Base-by-base conservation (phyloP, 2,329 filamentous ascomycete genomes). In the Hypoxylon sp. region DNA sequence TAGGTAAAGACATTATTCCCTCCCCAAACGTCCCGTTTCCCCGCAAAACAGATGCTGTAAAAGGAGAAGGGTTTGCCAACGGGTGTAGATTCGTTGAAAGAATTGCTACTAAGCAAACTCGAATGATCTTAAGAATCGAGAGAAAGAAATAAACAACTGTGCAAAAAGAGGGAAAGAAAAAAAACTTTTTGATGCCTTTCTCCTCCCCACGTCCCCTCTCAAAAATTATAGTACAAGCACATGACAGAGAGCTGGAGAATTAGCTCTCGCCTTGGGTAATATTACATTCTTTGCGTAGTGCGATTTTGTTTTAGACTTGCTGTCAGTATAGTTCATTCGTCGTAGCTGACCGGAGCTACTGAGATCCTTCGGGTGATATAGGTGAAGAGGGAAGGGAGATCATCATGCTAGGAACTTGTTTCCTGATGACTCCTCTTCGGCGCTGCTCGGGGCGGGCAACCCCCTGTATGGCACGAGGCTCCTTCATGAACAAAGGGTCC, bases 401-500 rank as follows among this genome's bases (percentile, higher is more conserved):
- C 69, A 76, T 70, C 75, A 76, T 76, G 56, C 73, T 75, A n/a
- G 75, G 75, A 22, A 88, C 85, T 71, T 87, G 85, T 73, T 88
- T 88, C 67, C 85, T 77, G 55, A 84, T 72, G 50, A 88, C 76
- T 26, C 83, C 82, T 39, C 80, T 80, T 6, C 78, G 78, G 30
- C 82, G 80, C 58, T 82, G 81, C 61, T 86, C 84, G 17, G 84
- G 82, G 32, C 86, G 80, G 22, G 93, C 93, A n/a, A 93, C 89
- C 34, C 94, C 94, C 76, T 97, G 93, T 39, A 97, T 94, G 65
- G 92, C 89, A 60, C 94, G 87, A 28, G 94, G 94, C 78, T 97
- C 94, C 76, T 93, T 92, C 93, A 98, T 97, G 48, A 97, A 82
- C 13, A 88, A 86, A 3, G 90, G 86, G 72, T 99, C 95, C 8